Evolutionary conservation across 805 yeast genomes (phyloP).

Genomic region (Isabelozyma rhagii): DNA sequence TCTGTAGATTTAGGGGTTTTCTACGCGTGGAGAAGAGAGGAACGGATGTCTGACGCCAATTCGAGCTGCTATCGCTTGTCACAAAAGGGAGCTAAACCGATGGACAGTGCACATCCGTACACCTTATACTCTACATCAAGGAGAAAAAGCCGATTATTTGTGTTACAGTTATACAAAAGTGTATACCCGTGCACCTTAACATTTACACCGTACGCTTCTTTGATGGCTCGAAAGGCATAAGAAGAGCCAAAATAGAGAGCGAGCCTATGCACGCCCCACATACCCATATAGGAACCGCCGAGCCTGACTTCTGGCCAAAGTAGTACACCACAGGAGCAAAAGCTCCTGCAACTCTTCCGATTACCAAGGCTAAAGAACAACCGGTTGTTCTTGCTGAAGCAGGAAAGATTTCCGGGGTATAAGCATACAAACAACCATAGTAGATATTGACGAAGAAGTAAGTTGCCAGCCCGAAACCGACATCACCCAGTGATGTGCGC

Average conservation of each 20-base stretch:
- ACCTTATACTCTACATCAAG: no score
- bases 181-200: not conserved
- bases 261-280: constrained; percentile 53
- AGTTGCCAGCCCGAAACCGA: constrained; percentile 50
- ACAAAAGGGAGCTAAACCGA: no score
- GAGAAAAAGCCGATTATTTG: no score
- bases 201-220: constrained; percentile 9
- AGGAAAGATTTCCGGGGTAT: constrained; percentile 38
- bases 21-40: no score
- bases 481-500: constrained; percentile 41
- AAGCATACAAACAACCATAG: constrained; percentile 30
- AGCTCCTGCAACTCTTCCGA: constrained; percentile 30
- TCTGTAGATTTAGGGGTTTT: no score
- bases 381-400: constrained; percentile 30
- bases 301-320: not conserved
- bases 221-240: constrained; percentile 27
- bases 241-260: constrained; percentile 32
- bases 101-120: no score
- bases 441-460: constrained; percentile 40
- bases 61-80: no score
- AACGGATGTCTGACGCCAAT: no score
- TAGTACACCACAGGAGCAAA: constrained; percentile 34
- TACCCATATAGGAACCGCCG: constrained; percentile 56
- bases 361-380: constrained; percentile 30
- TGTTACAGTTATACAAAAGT: no score